Conservation (phyloP, 331 rosid species). For the Malus hybrid region DNA sequence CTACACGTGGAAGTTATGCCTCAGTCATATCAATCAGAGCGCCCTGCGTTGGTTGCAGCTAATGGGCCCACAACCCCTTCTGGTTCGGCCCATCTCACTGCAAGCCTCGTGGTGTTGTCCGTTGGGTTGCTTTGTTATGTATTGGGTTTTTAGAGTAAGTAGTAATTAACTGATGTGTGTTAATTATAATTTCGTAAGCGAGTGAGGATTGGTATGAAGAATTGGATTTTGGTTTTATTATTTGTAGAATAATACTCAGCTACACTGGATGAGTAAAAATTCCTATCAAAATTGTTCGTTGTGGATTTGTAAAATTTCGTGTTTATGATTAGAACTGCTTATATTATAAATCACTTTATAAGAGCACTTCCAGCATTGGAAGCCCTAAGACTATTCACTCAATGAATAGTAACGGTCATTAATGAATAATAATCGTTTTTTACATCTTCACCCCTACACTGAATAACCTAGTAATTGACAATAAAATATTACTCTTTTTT, state of each 20-base stretch:
- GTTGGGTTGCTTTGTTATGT: slow-evolving; percentile 8
- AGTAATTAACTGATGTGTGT: background rate
- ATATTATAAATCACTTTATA: no score
- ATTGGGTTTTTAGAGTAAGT: background rate
- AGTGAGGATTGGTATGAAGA: background rate
- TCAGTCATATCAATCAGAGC: background rate
- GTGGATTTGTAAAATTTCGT: fast-evolving
- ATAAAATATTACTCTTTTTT: no score
- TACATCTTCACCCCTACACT: no score
- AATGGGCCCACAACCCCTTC: slow-evolving; percentile 48
- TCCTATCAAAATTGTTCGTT: no score
- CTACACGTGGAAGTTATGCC: slow-evolving; percentile 53
- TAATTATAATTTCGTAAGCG: background rate
- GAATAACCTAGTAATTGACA: no score
- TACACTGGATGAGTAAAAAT: no score
- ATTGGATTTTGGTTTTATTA: background rate
- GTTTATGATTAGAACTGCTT: no score
- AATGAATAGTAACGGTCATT: no score
- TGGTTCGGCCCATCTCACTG: slow-evolving; percentile 18
- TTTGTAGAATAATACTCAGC: no score
- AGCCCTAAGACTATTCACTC: no score
- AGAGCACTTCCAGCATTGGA: no score
- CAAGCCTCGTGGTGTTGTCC: slow-evolving; percentile 1
- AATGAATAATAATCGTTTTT: no score
- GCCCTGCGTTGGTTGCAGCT: background rate